Base-by-base conservation (phyloP, 2,329 filamentous ascomycete genomes). In the Alternaria burnsii region DNA sequence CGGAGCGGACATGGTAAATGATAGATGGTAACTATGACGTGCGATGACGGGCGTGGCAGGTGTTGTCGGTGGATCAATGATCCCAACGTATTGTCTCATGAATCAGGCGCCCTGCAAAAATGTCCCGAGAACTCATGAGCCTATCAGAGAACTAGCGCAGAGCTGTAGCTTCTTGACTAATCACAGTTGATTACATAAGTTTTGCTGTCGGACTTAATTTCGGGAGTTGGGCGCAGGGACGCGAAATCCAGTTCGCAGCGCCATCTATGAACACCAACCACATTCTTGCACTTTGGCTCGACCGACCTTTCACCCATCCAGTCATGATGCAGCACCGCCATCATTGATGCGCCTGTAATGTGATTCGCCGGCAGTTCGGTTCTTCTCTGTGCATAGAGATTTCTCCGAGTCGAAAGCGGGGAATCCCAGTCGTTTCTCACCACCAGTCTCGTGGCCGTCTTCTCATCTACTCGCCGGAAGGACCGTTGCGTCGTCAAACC, bases 1-100 rank as follows among this genome's bases (percentile, higher is more conserved):
- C 50, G 58, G 66, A 24, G 68, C 71, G 14, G 74, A 76, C 72
- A 76, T 76, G 53, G 34, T 50, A 43, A 52, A 11, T 48, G n/a
- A 43, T 36, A 44, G 16, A 46, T 42, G 34, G 55, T 14, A 32
- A 20, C 26, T 40, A 40, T 34, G 36, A 9, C 16, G 24, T 42
- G 38, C 28, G 30, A 24, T 51, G 34, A 26, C 7, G 24, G 24
- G 24, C 24, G 24, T 26, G 32, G 16, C 12, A 14, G 12, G 30
- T 32, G 32, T 14, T 36, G 32, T 14, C 14, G 12, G 9, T n/a
- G 36, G 36, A n/a, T 38, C 24, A 26, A 26, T 26, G 24, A 26
- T 26, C 24, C 24, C 24, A 26, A 26, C 24, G 24, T 7, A 26
- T 26, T 26, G 24, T 26, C 24, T 26, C 24, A 26, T 26, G 24